phyloP scores from a whole-genome alignment of 2,329 filamentous ascomycete species.

The Talaromyces atroroseus region DNA sequence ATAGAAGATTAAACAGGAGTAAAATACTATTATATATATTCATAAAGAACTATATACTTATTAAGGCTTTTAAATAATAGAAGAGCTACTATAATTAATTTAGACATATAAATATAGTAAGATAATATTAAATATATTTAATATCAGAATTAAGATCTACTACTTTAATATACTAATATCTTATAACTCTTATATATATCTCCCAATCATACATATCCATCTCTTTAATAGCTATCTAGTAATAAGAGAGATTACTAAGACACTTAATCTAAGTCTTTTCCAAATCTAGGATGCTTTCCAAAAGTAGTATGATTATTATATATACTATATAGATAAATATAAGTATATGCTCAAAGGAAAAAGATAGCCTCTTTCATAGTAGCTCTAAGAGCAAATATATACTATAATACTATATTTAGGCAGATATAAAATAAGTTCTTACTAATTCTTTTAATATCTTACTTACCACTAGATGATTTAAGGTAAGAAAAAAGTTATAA shows the following conservation, averaged over 20 bases:
- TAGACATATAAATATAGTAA: constrained; percentile 62
- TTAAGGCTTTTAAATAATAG: constrained; percentile 55
- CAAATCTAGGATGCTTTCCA: constrained; percentile 78
- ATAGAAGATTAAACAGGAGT: constrained; percentile 49
- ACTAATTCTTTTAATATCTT: constrained; percentile 63
- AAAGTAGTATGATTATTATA: constrained; percentile 78
- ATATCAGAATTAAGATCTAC: constrained; percentile 69
- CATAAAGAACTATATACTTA: constrained; percentile 50
- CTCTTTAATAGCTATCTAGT: constrained; percentile 88
- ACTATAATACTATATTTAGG: constrained; percentile 87
- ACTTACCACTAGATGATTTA: constrained; percentile 75
- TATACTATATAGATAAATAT: constrained; percentile 86
- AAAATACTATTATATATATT: constrained; percentile 53
- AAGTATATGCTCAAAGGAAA: constrained; percentile 80
- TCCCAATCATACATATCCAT: constrained; percentile 69
- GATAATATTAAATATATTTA: constrained; percentile 79
- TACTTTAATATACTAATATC: constrained; percentile 79
- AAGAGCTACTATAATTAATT: constrained; percentile 55
- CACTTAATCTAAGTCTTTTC: constrained; percentile 92
- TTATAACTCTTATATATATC: constrained; percentile 72
- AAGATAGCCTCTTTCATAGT: constrained; percentile 66
- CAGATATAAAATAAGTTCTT: constrained; percentile 83
- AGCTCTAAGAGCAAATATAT: constrained; percentile 82
- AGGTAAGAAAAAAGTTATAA: constrained; percentile 80
- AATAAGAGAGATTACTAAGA: constrained; percentile 76